Base-by-base conservation (phyloP, 2,329 filamentous ascomycete genomes). In the Colletotrichum godetiae region DNA sequence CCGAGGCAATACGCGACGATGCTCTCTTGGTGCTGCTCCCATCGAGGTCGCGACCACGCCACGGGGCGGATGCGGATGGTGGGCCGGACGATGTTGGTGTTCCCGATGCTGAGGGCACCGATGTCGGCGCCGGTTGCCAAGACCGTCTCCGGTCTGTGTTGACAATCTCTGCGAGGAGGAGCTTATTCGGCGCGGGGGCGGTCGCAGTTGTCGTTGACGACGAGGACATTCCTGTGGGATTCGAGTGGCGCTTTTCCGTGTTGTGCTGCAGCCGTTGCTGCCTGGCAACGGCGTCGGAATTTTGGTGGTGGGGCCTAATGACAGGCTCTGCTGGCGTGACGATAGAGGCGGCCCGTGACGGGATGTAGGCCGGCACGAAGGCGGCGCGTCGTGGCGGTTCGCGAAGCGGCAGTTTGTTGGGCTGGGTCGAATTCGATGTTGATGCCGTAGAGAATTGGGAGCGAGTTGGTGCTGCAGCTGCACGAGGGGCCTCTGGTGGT, bases 11-110 rank as follows among this genome's bases (percentile, higher is more conserved):
- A 15, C 69, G 69, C 3, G 66, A 24, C 5, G 66, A 72, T 6
- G 29, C 37, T 24, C 29, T 57, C 15, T 66, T 53, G 22, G 49
- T 62, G 12, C 53, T 13, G 8, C 15, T 19, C 5, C 5, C 37
- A 42, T 42, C 42, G 19, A 49, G 42, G 10, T 49, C 42, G 19
- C 42, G 42, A 5, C 33, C 59, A 4, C 69, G 69, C 52, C 66
- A 72, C 19, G 66, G 69, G 2, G 69, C 58, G 6, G 69, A 72
- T 5, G 69, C 69, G 2, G 69, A 69, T 7, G 69, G 69, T 7
- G 69, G 59, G 3, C 29, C 65, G 15, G 65, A 72, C 6, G 58
- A 37, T 5, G 63, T 71, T 8, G 63, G 24, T 8, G 7, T 15
- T 5, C 46, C 49, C 12, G 68, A 61, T 1, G 68, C 33, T 22